These are phyloP conservation scores for Aureobasidium melanogenum DNA, from an alignment of 2,329 filamentous ascomycete species.

Conservation along the genomic window DNA sequence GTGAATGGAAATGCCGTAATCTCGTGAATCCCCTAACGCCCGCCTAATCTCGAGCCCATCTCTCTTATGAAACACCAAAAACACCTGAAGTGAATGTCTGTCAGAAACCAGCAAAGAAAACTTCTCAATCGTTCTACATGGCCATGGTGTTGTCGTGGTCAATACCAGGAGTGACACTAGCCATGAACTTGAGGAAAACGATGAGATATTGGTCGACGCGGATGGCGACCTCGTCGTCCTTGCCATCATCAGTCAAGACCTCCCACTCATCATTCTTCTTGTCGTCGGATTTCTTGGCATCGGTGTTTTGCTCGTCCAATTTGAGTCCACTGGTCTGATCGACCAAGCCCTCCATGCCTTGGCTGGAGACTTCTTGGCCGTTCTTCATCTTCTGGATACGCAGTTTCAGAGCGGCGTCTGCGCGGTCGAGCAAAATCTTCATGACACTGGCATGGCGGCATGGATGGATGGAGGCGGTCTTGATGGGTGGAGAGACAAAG, in stretches of 20 bases:
- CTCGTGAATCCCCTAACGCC: not conserved
- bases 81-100: not conserved
- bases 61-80: not conserved
- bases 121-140: constrained; percentile 44
- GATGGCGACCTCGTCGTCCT: constrained; percentile 67
- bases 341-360: constrained; percentile 76
- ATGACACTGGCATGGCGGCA: constrained; percentile 97
- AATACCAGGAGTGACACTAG: constrained; percentile 81
- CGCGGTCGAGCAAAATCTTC: constrained; percentile 93
- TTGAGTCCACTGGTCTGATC: constrained; percentile 58
- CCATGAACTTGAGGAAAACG: constrained; percentile 73
- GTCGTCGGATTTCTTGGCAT: constrained; percentile 27
- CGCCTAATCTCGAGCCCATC: not conserved
- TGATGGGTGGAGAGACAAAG: constrained; percentile 82
- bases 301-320: constrained; percentile 40
- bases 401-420: constrained; percentile 84
- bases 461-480: constrained; percentile 94
- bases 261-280: constrained; percentile 55
- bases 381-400: constrained; percentile 69
- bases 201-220: constrained; percentile 83
- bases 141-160: constrained; percentile 98
- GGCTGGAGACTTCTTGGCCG: constrained; percentile 39
- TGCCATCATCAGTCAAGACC: constrained; percentile 44
- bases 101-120: not conserved
- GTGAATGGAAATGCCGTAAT: not conserved